Evolutionary conservation across 305 asterid genomes (phyloP), one percentile per base, ranked within the genome.

Genomic region (Fraxinus velutina): DNA sequence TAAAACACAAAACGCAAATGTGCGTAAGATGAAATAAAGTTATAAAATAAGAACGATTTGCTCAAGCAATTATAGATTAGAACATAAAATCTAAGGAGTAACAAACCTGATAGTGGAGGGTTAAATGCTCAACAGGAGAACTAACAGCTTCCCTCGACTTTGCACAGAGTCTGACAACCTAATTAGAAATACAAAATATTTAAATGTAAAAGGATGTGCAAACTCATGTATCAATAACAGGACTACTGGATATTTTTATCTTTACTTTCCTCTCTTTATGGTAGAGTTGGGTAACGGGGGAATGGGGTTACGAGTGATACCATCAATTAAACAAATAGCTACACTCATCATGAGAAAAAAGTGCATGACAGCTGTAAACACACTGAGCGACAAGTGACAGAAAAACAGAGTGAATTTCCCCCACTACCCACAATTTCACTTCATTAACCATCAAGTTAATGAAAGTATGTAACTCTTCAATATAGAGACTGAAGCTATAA

Each of bases 71-170:
- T 52, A n/a, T 52, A 52, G 24, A 52, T 52, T 52, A 52, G 24
- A 76, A 34, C 2, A 75, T 36, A 57, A 79, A 72, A 77, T 30
- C 70, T 52, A 75, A 52, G 9, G 62, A 76, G 64, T 13, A 62
- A 76, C 83, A 76, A 71, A 93, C 99, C 98, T 96, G 98, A 86
- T 94, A 96, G 85, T 96, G 98, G 90, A 96, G 93, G 72, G 97
- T 94, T 82, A 96, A 86, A 86, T 96, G 98, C 87, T 96, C 99
- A 66, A 96, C 97, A 39, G 99, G 99, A 33, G 99, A 96, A 87
- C 96, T 94, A 81, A 96, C 99, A 78, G 99, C 98, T 88, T 96
- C 98, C 93, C 99, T 93, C 72, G 99, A 96, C 85, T 96, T 96
- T 10, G 98, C 98, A 86, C 98, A 93, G 19, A 96, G 95, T 86